Evolutionary conservation across 148 eudicot genomes (phyloP), one percentile per base, ranked within the genome.

Genomic region (Heliamphora exappendiculata): DNA sequence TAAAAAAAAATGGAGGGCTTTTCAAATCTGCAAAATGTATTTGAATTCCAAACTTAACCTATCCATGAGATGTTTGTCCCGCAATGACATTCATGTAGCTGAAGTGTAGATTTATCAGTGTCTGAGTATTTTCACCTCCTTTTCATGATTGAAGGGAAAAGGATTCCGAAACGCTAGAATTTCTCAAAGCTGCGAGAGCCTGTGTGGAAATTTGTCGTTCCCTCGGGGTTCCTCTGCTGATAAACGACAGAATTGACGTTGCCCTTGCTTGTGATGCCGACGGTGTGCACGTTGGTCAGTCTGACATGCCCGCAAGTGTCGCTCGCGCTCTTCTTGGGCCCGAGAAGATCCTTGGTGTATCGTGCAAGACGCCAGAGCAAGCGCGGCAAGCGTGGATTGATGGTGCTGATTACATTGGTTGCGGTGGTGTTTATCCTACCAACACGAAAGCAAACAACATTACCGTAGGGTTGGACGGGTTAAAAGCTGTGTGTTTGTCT

Each of bases 371-470:
- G 2, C 89, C 85, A 12, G 88, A 87, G 81, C 98, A 94, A 47
- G 98, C 97, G 70, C 88, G 82, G 17, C 85, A 78, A 78, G 98
- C 98, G 24, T 94, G 91, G 90, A 31, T 75, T 1, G 84, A 88
- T 16, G 95, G 98, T 78, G 98, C 97, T 41, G 95, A 94, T 81
- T 94, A 94, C 82, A 89, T 94, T 20, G 98, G 98, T 14, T 86
- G 88, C 73, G 98, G 98, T 1, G 97, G 97, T 7, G 92, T 94
- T n/a, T 94, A 79, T 72, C 91, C 97, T 3, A 94, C 98, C 67
- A 88, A 85, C 47, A 94, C 98, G n/a, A 94, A 94, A 82, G 89
- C 82, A 49, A 86, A 90, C 80, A 90, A 91, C 67, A 62, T 50
- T 6, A 89, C 92, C 3, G 84, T 94, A 11, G 97, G 97, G 28